phyloP scores from a whole-genome alignment of 331 rosid species.

The Cydonia oblonga region DNA sequence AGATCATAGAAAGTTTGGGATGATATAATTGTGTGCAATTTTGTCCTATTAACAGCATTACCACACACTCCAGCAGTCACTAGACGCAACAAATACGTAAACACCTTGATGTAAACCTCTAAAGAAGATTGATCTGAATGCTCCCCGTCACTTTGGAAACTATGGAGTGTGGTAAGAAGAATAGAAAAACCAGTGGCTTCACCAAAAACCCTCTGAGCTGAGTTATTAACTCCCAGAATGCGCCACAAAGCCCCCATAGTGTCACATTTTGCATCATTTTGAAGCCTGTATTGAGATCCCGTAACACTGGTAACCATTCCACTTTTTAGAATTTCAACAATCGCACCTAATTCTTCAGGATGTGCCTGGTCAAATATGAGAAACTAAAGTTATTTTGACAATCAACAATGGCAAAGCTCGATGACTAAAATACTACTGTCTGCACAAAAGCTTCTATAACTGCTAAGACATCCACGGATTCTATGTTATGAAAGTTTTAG shows the following conservation, averaged over 20 bases:
- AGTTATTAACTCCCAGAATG: conserved; percentile 65
- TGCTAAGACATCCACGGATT: neutral
- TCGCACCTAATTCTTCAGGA: conserved; percentile 79
- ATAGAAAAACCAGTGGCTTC: conserved; percentile 99
- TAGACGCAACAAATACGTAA: conserved; percentile 66
- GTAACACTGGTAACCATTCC: conserved; percentile 82
- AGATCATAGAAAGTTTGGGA: conserved; percentile 96
- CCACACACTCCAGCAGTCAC: conserved; percentile 76
- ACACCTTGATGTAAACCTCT: conserved; percentile 46
- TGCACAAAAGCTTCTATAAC: neutral
- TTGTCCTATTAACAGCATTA: conserved; percentile 69
- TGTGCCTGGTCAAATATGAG: conserved; percentile 57
- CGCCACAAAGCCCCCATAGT: conserved; percentile 94
- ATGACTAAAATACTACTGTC: neutral
- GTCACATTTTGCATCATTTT: conserved; percentile 85
- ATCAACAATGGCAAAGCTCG: conserved; percentile 6
- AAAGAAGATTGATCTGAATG: conserved; percentile 44
- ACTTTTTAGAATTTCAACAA: conserved; percentile 90
- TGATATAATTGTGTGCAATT: conserved; percentile 62
- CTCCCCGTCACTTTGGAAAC: conserved; percentile 73
- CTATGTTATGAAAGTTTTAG: neutral
- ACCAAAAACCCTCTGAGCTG: conserved; percentile 84
- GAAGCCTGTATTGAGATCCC: conserved; percentile 79
- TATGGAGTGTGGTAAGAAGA: conserved; percentile 86
- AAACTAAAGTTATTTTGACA: conserved; percentile 12